Evolutionary conservation across 2,329 filamentous ascomycete genomes (phyloP).

Genomic region (Pyrenochaeta sp.): DNA sequence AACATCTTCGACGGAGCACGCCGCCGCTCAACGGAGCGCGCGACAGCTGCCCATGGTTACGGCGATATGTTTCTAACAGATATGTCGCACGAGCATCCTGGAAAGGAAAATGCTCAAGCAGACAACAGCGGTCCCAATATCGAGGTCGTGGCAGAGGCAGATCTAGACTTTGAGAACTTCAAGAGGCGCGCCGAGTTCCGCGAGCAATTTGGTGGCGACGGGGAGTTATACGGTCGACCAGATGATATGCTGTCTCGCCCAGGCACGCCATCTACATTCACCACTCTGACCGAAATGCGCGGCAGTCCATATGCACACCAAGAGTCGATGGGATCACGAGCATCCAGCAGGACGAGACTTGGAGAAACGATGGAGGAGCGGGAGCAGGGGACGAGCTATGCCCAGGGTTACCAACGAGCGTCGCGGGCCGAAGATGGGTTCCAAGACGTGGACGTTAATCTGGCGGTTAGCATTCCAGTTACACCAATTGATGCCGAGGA

Average conservation of each 20-base stretch:
- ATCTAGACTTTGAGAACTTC: constrained; percentile 89
- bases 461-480: constrained; percentile 27
- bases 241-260: constrained; percentile 60
- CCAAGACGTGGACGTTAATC: constrained; percentile 26
- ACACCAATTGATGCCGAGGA: constrained; percentile 32
- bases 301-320: constrained; percentile 23
- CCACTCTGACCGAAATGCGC: constrained; percentile 27
- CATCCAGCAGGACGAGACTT: constrained; percentile 30
- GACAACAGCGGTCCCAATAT: constrained; percentile 66
- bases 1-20: constrained; percentile 37
- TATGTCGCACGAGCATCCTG: constrained; percentile 68
- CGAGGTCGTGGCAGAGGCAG: constrained; percentile 83
- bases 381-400: constrained; percentile 35
- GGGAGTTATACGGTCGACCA: constrained; percentile 63
- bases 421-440: constrained; percentile 20
- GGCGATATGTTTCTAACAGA: constrained; percentile 82
- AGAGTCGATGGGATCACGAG: constrained; percentile 18
- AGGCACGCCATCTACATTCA: constrained; percentile 40
- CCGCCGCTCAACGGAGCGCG: constrained; percentile 36
- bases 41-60: constrained; percentile 67
- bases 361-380: constrained; percentile 20
- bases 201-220: constrained; percentile 79
- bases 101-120: constrained; percentile 49
- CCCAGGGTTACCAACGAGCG: constrained; percentile 33
- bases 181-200: constrained; percentile 89